phyloP scores from a whole-genome alignment of 2,329 filamentous ascomycete genomes.

The Xylariaceae sp. region DNA sequence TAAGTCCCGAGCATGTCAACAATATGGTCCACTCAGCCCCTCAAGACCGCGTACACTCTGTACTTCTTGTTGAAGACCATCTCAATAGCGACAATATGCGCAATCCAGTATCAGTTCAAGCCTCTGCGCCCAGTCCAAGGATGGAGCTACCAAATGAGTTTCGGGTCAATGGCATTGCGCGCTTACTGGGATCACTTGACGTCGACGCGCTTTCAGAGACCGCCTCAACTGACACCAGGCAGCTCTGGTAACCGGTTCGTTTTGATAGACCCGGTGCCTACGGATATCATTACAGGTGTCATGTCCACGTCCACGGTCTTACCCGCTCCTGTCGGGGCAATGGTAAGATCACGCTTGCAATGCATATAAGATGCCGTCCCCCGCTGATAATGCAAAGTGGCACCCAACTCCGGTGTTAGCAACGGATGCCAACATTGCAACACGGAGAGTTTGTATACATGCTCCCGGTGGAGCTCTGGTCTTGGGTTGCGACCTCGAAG shows the following conservation, averaged over 20 bases:
- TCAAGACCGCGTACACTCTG: constrained; percentile 9
- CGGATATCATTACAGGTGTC: constrained; percentile 9
- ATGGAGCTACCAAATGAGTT: constrained; percentile 15
- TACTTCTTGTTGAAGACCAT: not conserved
- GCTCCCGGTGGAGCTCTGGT: constrained; percentile 19
- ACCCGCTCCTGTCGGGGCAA: constrained; percentile 15
- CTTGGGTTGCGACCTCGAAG: constrained; percentile 12
- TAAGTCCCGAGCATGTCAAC: constrained; percentile 3
- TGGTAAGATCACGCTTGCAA: not conserved
- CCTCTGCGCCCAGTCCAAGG: constrained; percentile 16
- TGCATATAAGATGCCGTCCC: not conserved
- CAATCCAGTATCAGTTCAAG: constrained; percentile 12
- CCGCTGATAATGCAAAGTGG: constrained; percentile 5
- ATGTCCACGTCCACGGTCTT: constrained; percentile 6
- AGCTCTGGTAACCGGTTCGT: constrained; percentile 14
- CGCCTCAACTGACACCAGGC: constrained; percentile 11
- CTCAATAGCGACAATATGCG: constrained; percentile 8
- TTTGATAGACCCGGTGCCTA: constrained; percentile 8
- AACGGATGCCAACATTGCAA: not conserved
- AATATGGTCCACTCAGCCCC: constrained; percentile 14
- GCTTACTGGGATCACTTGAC: constrained; percentile 11
- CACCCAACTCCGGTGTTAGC: constrained; percentile 1
- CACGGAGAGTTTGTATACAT: constrained; percentile 11
- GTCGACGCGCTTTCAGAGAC: constrained; percentile 9
- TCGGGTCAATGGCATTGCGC: constrained; percentile 10